phyloP scores from a whole-genome alignment of 2,329 filamentous ascomycete species.

The Arthroderma sp. region DNA sequence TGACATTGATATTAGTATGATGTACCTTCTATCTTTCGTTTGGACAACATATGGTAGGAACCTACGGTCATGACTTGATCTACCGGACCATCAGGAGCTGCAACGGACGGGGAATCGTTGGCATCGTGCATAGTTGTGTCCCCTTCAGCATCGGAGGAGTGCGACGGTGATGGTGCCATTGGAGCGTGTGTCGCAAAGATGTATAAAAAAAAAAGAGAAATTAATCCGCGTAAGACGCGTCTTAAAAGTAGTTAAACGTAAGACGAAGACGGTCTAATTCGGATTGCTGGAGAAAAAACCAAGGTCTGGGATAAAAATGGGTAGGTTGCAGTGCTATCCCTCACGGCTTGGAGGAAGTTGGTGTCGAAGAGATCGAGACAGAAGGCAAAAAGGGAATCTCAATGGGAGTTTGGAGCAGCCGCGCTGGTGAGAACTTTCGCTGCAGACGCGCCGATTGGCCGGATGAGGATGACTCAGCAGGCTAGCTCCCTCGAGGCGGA shows the following conservation, averaged over 20 bases:
- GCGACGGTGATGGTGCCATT: conserved; percentile 29
- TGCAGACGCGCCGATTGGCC: conserved; percentile 25
- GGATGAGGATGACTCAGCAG: conserved; percentile 17
- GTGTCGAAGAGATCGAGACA: neutral
- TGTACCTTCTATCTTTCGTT: neutral
- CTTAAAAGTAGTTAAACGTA: too few species aligned
- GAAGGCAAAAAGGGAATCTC: conserved; percentile 4
- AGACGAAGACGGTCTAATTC: too few species aligned
- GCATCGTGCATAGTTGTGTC: conserved; percentile 37
- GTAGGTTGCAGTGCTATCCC: neutral
- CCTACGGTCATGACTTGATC: conserved; percentile 29
- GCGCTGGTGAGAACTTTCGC: conserved; percentile 9
- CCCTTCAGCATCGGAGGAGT: conserved; percentile 27
- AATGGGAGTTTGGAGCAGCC: conserved; percentile 3
- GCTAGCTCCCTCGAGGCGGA: conserved; percentile 7
- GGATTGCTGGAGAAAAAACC: too few species aligned
- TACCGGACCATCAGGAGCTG: conserved; percentile 23
- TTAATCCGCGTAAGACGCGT: too few species aligned
- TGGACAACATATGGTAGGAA: conserved; percentile 1
- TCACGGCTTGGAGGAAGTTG: neutral
- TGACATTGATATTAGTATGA: conserved; percentile 1
- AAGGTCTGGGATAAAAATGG: neutral
- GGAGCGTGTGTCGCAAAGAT: neutral
- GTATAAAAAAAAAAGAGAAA: too few species aligned
- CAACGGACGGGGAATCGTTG: conserved; percentile 22